Conservation (phyloP, 805 yeast species). For the Saccharomycopsis javanensis region DNA sequence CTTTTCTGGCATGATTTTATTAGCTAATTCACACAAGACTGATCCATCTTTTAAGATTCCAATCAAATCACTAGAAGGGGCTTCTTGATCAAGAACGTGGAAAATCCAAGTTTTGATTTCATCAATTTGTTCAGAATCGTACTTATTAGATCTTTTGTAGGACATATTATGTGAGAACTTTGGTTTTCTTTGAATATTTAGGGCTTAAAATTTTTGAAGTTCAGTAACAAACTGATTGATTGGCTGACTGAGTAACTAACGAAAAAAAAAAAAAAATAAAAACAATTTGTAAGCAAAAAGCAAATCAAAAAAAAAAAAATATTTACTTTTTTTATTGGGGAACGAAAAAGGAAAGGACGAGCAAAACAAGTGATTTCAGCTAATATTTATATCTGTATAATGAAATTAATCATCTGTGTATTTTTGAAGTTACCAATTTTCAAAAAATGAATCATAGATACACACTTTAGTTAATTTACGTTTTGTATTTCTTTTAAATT, state of each 20-base stretch:
- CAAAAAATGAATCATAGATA: not conserved
- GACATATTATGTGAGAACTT: not conserved
- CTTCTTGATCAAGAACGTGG: conserved; percentile 26
- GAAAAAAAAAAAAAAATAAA: not conserved
- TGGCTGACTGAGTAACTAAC: no score
- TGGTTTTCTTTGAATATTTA: no score
- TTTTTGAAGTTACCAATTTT: not conserved
- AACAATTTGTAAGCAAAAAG: not conserved
- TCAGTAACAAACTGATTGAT: no score
- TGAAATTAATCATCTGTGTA: no score
- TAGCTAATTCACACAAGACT: conserved; percentile 38
- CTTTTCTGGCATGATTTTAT: conserved; percentile 29
- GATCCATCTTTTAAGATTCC: conserved; percentile 55
- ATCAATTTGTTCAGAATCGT: conserved; percentile 29
- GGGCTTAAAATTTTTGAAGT: no score
- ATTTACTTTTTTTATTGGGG: not conserved
- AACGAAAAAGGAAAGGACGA: not conserved
- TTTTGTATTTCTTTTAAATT: not conserved
- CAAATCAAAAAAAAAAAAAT: not conserved
- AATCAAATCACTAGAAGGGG: conserved; percentile 37
- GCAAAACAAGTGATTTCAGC: not conserved
- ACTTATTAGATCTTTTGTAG: conserved; percentile 39
- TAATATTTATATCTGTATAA: not conserved
- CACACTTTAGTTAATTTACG: not conserved
- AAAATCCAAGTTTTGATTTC: conserved; percentile 50